These are phyloP conservation scores for Micractinium sp. DNA, from an alignment of 139 green algal genomes.

Conservation along the genomic window DNA sequence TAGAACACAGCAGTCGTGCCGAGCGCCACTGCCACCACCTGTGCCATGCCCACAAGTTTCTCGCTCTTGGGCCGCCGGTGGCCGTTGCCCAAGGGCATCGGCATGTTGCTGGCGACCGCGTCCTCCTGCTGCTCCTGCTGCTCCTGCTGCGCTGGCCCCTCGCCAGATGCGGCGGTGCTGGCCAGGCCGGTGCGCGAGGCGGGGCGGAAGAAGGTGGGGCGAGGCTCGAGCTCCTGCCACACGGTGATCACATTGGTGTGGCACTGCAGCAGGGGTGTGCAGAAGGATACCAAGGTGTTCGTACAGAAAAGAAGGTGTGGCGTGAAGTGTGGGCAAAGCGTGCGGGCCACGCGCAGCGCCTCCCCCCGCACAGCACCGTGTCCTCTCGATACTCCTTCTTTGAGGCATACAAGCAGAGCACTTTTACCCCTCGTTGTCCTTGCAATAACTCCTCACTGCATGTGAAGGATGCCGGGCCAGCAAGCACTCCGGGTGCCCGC, in stretches of 20 bases:
- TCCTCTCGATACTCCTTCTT: too few species aligned
- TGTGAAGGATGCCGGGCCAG: too few species aligned
- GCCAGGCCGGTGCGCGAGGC: neutral
- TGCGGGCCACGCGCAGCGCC: neutral
- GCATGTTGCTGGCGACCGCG: neutral
- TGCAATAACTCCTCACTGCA: too few species aligned
- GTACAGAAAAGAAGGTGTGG: neutral
- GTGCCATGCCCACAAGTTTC: conserved; percentile 67
- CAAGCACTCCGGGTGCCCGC: too few species aligned
- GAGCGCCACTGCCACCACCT: conserved; percentile 35
- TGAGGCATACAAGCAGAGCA: too few species aligned
- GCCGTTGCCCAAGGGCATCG: too few species aligned
- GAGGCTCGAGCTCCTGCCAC: neutral
- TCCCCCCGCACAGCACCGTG: too few species aligned
- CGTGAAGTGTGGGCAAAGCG: neutral
- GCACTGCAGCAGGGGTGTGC: neutral
- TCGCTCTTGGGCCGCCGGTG: neutral
- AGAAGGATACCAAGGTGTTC: too few species aligned
- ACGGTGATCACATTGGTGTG: conserved; percentile 29
- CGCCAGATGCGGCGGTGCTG: neutral
- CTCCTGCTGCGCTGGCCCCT: neutral
- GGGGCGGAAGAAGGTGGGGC: neutral
- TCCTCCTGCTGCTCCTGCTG: neutral
- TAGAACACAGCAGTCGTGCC: conserved; percentile 56
- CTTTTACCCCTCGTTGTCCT: too few species aligned